Evolutionary conservation across 768 basidiomycete genomes (phyloP).

Genomic region (Tephrocybe sp.): DNA sequence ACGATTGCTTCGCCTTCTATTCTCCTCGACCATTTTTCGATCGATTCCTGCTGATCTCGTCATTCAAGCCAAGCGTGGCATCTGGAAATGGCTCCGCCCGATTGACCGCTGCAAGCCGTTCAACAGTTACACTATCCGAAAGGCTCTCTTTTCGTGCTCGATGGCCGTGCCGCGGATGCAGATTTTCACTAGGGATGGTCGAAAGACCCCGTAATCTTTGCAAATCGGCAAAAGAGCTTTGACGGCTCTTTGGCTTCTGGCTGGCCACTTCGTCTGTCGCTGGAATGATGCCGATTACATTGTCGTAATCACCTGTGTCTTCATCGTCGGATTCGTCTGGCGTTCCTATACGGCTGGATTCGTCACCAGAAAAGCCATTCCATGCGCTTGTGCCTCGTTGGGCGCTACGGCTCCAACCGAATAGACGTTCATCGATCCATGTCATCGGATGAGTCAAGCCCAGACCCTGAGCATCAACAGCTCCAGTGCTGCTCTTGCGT

Average conservation of each 20-base stretch:
- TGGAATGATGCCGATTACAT: slow-evolving; percentile 70
- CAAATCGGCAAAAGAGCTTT: slow-evolving; percentile 79
- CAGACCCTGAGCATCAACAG: slow-evolving; percentile 82
- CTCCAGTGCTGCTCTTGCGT: slow-evolving; percentile 76
- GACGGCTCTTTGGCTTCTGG: slow-evolving; percentile 55
- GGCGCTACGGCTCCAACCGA: slow-evolving; percentile 85
- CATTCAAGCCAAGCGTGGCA: slow-evolving; percentile 66
- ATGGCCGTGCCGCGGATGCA: slow-evolving; percentile 43
- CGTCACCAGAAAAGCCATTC: slow-evolving; percentile 57
- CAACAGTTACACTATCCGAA: slow-evolving; percentile 60
- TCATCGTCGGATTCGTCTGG: slow-evolving; percentile 84
- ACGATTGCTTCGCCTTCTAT: slow-evolving; percentile 8
- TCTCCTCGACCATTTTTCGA: slow-evolving; percentile 20
- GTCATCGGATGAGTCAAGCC: slow-evolving; percentile 90
- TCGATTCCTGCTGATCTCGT: slow-evolving; percentile 47
- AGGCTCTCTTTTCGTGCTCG: slow-evolving; percentile 62
- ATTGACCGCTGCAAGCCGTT: slow-evolving; percentile 59
- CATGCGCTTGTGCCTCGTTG: slow-evolving; percentile 84
- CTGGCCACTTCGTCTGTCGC: slow-evolving; percentile 41
- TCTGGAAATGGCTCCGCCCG: slow-evolving; percentile 55
- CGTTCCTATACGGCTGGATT: slow-evolving; percentile 60
- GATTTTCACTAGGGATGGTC: slow-evolving; percentile 29
- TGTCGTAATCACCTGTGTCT: slow-evolving; percentile 88
- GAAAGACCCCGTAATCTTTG: slow-evolving; percentile 54
- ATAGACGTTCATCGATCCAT: slow-evolving; percentile 92